A percentile compares a stretch with the other conserved stretches of the same genome.
These are phyloP conservation scores for Floccularia luteovirens DNA, from an alignment of 768 basidiomycete genomes.

Conservation along the genomic window DNA sequence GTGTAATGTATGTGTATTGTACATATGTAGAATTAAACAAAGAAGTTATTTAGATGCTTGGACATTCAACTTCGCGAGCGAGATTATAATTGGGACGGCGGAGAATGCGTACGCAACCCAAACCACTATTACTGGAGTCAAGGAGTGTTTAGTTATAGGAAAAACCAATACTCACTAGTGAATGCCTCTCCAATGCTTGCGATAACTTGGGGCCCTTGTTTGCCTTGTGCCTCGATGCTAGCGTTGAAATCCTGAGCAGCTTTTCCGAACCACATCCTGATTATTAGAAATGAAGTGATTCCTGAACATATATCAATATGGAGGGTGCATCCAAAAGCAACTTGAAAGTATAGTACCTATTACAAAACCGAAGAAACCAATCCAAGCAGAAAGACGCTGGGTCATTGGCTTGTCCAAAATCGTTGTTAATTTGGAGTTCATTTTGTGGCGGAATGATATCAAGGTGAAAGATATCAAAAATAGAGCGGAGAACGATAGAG, in stretches of 20 bases:
- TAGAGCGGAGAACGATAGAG: slow-evolving; percentile 44
- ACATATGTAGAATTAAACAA: no score
- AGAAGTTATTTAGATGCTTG: slow-evolving; percentile 25
- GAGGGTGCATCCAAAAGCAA: not conserved
- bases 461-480: slow-evolving; percentile 64
- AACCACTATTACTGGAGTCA: slow-evolving; percentile 41
- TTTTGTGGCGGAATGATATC: slow-evolving; percentile 58
- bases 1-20: no score
- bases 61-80: slow-evolving; percentile 63
- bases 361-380: slow-evolving; percentile 72
- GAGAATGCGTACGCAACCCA: slow-evolving; percentile 77
- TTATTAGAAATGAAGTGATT: slow-evolving; percentile 58
- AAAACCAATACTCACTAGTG: slow-evolving; percentile 44
- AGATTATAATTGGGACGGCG: slow-evolving; percentile 59
- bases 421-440: slow-evolving; percentile 43
- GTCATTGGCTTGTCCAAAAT: slow-evolving; percentile 48
- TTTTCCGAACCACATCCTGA: slow-evolving; percentile 80
- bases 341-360: slow-evolving; percentile 34
- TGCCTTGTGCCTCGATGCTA: slow-evolving; percentile 44
- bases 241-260: slow-evolving; percentile 72
- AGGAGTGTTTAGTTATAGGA: not conserved
- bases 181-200: slow-evolving; percentile 67
- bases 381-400: slow-evolving; percentile 60
- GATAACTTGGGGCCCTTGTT: slow-evolving; percentile 47
- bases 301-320: slow-evolving; percentile 27